Percentiles rank a stretch among this genome's conserved stretches.
These are phyloP conservation scores for Mycena citricolor DNA, from an alignment of 1,284 basidiomycete species.

Conservation along the genomic window DNA sequence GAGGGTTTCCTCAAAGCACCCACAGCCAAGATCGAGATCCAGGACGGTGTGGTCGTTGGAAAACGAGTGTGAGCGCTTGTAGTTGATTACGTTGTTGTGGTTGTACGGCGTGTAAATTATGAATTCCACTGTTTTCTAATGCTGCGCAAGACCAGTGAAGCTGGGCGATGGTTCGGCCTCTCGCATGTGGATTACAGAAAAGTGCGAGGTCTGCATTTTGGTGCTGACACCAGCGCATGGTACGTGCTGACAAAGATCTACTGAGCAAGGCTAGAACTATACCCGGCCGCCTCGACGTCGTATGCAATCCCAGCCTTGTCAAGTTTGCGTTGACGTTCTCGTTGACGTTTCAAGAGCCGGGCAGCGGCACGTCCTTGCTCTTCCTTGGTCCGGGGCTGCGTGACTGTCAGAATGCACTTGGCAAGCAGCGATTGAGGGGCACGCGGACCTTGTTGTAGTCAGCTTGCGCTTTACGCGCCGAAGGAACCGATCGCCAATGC, in stretches of 20 bases:
- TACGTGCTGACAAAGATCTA: no score
- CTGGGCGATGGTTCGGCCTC: no score
- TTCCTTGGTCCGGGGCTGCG: conserved; percentile 73
- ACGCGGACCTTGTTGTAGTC: conserved; percentile 77
- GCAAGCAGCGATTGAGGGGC: conserved; percentile 1
- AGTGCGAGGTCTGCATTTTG: no score
- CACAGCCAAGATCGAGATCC: conserved; percentile 12
- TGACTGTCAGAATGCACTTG: conserved; percentile 4
- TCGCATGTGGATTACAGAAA: no score
- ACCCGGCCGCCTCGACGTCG: conserved; percentile 73
- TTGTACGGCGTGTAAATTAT: not conserved
- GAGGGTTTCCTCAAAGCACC: conserved; percentile 50
- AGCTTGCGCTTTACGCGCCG: conserved; percentile 68
- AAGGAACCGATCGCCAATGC: conserved; percentile 82
- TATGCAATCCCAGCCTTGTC: conserved; percentile 87
- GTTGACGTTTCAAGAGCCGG: conserved; percentile 78
- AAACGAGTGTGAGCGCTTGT: not conserved
- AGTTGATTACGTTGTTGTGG: not conserved
- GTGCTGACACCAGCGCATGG: no score
- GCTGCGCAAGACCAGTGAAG: not conserved
- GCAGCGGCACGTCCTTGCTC: conserved; percentile 69
- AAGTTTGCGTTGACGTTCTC: conserved; percentile 77
- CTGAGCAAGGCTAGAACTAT: no score
- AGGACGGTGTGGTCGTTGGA: conserved; percentile 16
- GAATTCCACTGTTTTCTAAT: not conserved